phyloP scores from a whole-genome alignment of 1,284 basidiomycete genomes.

The Ceratobasidium sp. region DNA sequence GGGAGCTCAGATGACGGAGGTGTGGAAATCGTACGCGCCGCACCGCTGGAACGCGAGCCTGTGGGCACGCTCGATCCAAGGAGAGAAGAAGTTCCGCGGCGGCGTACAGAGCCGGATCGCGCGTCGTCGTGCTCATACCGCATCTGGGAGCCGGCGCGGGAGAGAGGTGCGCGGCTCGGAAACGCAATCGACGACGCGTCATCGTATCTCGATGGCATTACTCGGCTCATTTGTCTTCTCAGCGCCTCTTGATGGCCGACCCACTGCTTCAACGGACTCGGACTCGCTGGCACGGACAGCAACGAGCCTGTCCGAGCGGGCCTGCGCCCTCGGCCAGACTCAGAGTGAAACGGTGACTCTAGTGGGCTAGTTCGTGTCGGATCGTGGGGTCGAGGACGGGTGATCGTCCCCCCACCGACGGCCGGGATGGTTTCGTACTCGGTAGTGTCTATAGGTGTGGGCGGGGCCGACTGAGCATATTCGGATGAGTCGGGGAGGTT shows the following conservation, averaged over 20 bases:
- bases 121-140: conserved; percentile 4
- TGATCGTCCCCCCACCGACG: conserved; percentile 77
- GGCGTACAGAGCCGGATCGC: background rate
- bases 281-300: background rate
- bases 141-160: conserved; percentile 2
- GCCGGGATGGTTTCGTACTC: conserved; percentile 77
- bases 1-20: conserved; percentile 43
- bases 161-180: conserved; percentile 17
- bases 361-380: conserved; percentile 65
- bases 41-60: conserved; percentile 40
- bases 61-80: background rate
- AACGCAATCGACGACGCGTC: background rate
- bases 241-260: conserved; percentile 23
- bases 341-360: conserved; percentile 44
- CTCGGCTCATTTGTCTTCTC: conserved; percentile 12
- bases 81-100: conserved; percentile 43
- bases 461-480: conserved; percentile 40
- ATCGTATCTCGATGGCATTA: conserved; percentile 1
- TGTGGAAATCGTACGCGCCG: conserved; percentile 44
- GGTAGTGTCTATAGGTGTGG: conserved; percentile 45
- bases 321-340: conserved; percentile 18
- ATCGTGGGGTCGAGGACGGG: conserved; percentile 75
- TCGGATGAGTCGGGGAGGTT: conserved; percentile 52
- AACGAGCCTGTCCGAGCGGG: background rate
- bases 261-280: conserved; percentile 34